A percentile compares a stretch with the other conserved stretches of the same genome.
Conservation (phyloP, 371 early-diverging fungal species). For the Syncephalastrum racemosum region DNA sequence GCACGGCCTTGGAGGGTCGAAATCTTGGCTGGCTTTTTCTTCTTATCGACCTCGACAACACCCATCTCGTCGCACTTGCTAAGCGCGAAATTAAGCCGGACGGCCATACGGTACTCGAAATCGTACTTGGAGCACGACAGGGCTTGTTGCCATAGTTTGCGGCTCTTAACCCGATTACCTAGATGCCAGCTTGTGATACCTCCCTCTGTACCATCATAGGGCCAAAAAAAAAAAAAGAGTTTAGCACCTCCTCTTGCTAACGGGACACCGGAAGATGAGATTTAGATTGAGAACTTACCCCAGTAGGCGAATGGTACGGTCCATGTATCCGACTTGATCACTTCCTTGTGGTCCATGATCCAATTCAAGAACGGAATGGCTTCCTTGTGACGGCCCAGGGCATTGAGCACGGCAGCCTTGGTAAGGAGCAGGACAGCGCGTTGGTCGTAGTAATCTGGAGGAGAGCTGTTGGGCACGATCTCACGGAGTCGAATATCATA, state of each 20-base stretch:
- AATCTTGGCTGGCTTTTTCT: conserved; percentile 11
- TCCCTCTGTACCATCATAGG: conserved; percentile 25
- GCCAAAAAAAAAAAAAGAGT: background rate
- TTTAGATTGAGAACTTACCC: conserved; percentile 26
- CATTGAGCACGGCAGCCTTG: conserved; percentile 25
- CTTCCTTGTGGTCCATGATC: conserved; percentile 47
- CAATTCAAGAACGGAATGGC: conserved; percentile 40
- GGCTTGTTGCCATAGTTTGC: conserved; percentile 27
- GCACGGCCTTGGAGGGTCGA: conserved; percentile 18
- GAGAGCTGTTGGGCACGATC: conserved; percentile 18
- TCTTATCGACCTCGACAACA: conserved; percentile 9
- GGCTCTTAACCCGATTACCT: conserved; percentile 32
- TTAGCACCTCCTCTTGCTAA: background rate
- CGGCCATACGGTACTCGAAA: conserved; percentile 28
- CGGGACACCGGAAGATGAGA: background rate
- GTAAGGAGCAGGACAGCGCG: conserved; percentile 22
- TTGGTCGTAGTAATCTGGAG: conserved; percentile 29
- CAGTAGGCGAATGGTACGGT: conserved; percentile 53
- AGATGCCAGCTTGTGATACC: conserved; percentile 52
- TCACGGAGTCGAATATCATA: conserved; percentile 24
- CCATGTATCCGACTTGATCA: conserved; percentile 46
- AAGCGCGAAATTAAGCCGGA: conserved; percentile 25
- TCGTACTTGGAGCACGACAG: conserved; percentile 25
- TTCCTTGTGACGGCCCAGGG: conserved; percentile 17
- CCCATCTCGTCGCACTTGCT: conserved; percentile 29